Conservation (phyloP, 2,329 filamentous ascomycete species). For the Aulographum hederae region DNA sequence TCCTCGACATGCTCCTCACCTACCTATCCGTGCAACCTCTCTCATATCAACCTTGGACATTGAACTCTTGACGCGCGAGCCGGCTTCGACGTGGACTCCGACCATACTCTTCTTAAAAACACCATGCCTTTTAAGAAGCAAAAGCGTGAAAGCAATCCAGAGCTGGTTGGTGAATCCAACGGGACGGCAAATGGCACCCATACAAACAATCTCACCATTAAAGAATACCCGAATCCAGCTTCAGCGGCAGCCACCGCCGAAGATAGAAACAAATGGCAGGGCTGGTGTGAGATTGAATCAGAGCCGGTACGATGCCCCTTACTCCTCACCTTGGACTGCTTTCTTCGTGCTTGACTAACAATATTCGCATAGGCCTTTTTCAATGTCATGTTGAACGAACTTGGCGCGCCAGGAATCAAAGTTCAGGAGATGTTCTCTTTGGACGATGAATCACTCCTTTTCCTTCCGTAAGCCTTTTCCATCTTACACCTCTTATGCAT, state of each 20-base stretch:
- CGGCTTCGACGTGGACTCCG: too few relatives aligned
- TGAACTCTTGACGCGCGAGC: too few relatives aligned
- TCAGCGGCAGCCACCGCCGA: conserved; percentile 13
- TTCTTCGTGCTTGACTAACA: neutral
- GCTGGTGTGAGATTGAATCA: conserved; percentile 75
- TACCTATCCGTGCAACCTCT: too few relatives aligned
- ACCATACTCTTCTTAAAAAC: too few relatives aligned
- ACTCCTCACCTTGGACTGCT: neutral
- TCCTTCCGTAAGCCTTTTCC: conserved; percentile 45
- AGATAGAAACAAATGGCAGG: conserved; percentile 37
- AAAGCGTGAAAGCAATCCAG: too few relatives aligned
- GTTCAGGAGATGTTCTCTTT: conserved; percentile 61
- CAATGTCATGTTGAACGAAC: conserved; percentile 62
- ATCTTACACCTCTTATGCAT: too few relatives aligned
- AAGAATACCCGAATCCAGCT: conserved; percentile 11
- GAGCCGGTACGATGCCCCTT: conserved; percentile 51
- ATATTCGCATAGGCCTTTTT: conserved; percentile 48
- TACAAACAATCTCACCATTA: too few relatives aligned
- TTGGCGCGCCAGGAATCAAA: conserved; percentile 56
- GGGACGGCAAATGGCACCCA: too few relatives aligned
- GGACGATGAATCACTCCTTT: conserved; percentile 44
- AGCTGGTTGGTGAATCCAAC: too few relatives aligned
- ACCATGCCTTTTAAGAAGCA: too few relatives aligned
- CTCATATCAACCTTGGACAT: too few relatives aligned
- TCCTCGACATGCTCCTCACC: too few relatives aligned